Conservation (phyloP, 495 filamentous ascomycete species). For the Hypoxylon subgilvum region DNA sequence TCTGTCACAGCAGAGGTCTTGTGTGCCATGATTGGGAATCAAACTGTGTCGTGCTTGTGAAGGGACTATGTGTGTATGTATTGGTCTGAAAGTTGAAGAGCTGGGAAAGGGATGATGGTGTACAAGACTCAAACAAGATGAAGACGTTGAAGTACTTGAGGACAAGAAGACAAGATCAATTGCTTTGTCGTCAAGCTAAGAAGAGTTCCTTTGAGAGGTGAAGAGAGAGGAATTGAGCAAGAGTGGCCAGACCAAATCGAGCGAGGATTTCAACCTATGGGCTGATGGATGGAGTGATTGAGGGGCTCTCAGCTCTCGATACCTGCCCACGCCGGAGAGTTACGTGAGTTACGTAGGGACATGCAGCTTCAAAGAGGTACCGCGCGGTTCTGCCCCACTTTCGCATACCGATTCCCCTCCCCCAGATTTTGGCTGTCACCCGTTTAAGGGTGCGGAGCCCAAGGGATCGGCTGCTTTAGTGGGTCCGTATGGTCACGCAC, state of each 20-base stretch:
- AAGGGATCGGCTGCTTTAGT: slow-evolving; percentile 29
- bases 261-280: slow-evolving; percentile 28
- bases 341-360: slow-evolving; percentile 31
- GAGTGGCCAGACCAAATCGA: slow-evolving; percentile 35
- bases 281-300: slow-evolving; percentile 39
- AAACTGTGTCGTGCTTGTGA: slow-evolving; percentile 19
- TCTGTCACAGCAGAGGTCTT: slow-evolving; percentile 56
- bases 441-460: slow-evolving; percentile 11
- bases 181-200: slow-evolving; percentile 25
- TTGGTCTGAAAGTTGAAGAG: slow-evolving; percentile 8
- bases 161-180: slow-evolving; percentile 22
- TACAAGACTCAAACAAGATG: slow-evolving; percentile 14
- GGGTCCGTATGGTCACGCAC: slow-evolving; percentile 27
- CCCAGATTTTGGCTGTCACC: slow-evolving; percentile 39
- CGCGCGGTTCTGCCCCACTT: slow-evolving; percentile 31
- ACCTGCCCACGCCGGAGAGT: slow-evolving; percentile 35
- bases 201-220: slow-evolving; percentile 13
- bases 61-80: not conserved
- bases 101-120: slow-evolving; percentile 1
- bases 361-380: slow-evolving; percentile 29
- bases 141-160: slow-evolving; percentile 15
- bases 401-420: slow-evolving; percentile 27
- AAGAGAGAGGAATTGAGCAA: slow-evolving; percentile 1
- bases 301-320: slow-evolving; percentile 33
- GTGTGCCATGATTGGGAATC: slow-evolving; percentile 54